Conservation (phyloP, 2,329 filamentous ascomycete species). For the Purpureocillium lavendulum region DNA sequence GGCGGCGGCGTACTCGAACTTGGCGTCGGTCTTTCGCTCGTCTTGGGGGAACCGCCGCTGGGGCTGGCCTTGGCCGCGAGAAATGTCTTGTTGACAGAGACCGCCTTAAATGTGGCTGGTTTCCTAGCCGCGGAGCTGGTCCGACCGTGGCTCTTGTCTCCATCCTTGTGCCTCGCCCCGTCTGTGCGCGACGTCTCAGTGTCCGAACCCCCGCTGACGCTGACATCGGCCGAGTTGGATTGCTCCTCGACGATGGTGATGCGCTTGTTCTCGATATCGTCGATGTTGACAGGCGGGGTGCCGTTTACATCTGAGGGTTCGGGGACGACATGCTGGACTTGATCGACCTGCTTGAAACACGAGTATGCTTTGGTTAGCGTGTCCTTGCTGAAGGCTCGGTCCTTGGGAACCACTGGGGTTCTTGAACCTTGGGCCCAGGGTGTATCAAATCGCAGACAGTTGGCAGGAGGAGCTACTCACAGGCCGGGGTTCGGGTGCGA, state of each 20-base stretch:
- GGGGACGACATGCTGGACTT: conserved; percentile 38
- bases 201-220: conserved; percentile 67
- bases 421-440: not conserved
- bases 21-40: conserved; percentile 39
- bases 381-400: not conserved
- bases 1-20: conserved; percentile 38
- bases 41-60: conserved; percentile 35
- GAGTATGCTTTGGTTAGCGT: conserved; percentile 15
- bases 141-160: conserved; percentile 50
- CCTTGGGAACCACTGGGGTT: no score
- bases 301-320: conserved; percentile 41
- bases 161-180: conserved; percentile 44
- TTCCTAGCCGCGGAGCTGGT: conserved; percentile 59
- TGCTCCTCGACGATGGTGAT: conserved; percentile 50
- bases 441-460: not conserved
- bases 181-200: conserved; percentile 61
- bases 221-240: conserved; percentile 55
- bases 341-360: conserved; percentile 17
- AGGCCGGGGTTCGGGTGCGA: conserved; percentile 34
- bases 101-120: conserved; percentile 71
- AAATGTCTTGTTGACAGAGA: conserved; percentile 80
- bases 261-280: conserved; percentile 50
- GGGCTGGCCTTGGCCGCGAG: conserved; percentile 59
- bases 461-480: conserved; percentile 19
- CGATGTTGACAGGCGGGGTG: conserved; percentile 25